A percentile compares a stretch with the other conserved stretches of the same genome.
Conservation (phyloP, 164 flowering plant genomes). For the Dillenia suffruticosa region DNA sequence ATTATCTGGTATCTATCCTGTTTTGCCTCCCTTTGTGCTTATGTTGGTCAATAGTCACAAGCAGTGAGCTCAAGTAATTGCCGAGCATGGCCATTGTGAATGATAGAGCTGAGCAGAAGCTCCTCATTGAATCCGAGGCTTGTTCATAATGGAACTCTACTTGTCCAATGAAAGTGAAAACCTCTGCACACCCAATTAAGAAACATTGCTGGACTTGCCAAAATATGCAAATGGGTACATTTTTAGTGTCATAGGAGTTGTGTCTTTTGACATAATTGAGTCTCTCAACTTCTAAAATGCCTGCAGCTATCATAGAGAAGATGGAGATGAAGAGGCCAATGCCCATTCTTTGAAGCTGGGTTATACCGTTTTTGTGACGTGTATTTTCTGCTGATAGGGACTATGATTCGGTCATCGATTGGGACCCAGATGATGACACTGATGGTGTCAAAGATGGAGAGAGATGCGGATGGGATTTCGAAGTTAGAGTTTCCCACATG, state of each 20-base stretch:
- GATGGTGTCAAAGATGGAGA: conserved; percentile 55
- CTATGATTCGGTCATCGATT: conserved; percentile 45
- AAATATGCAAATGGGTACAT: conserved; percentile 48
- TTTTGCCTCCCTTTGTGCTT: conserved; percentile 46
- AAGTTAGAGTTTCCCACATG: conserved; percentile 30
- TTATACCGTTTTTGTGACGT: conserved; percentile 60
- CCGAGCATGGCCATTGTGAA: conserved; percentile 64
- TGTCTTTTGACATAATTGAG: conserved; percentile 35
- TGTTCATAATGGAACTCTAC: conserved; percentile 77
- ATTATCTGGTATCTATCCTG: conserved; percentile 79
- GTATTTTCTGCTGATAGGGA: conserved; percentile 41
- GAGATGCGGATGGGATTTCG: conserved; percentile 53
- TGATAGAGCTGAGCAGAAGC: conserved; percentile 56
- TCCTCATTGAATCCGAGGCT: conserved; percentile 78
- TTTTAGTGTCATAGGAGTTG: conserved; percentile 29
- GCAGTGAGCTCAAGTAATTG: conserved; percentile 61
- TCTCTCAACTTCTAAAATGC: conserved; percentile 38
- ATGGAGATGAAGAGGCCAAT: conserved; percentile 66
- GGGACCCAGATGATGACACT: conserved; percentile 66
- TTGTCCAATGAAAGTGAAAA: conserved; percentile 64
- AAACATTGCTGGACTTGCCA: conserved; percentile 79
- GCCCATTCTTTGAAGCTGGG: conserved; percentile 74
- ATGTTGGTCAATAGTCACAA: conserved; percentile 47
- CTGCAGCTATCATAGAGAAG: conserved; percentile 50
- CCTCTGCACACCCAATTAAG: conserved; percentile 69